A percentile compares a stretch with the other conserved stretches of the same genome.
phyloP scores from a whole-genome alignment of 129 eudicot genomes.

The Pulicaria dysenterica region DNA sequence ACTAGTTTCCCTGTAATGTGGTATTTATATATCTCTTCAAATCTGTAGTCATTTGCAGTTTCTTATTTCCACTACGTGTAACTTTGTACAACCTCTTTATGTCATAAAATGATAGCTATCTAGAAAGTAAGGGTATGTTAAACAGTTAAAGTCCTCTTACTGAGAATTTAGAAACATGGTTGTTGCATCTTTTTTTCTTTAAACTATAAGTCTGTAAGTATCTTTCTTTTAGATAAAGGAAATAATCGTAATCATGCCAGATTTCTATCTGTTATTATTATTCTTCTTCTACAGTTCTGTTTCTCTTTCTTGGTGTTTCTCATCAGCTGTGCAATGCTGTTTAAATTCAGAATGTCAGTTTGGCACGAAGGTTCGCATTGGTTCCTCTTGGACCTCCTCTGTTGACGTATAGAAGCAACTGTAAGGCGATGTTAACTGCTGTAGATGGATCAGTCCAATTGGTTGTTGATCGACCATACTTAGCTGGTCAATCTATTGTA shows the following conservation, averaged over 20 bases:
- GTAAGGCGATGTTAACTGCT: slow-evolving; percentile 96
- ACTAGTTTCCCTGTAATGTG: not conserved
- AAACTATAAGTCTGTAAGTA: not conserved
- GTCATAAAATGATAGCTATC: slow-evolving; percentile 16
- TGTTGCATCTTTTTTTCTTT: not conserved
- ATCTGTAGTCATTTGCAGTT: not conserved
- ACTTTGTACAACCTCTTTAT: slow-evolving; percentile 1
- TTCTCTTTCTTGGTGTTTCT: slow-evolving; percentile 1
- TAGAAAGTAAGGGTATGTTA: slow-evolving; percentile 9
- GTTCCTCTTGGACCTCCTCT: slow-evolving; percentile 99
- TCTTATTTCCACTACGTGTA: not conserved
- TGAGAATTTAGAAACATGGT: not conserved
- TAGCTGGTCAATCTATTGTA: slow-evolving; percentile 81
- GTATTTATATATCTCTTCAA: not conserved
- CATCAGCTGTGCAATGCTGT: slow-evolving; percentile 21
- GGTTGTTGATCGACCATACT: slow-evolving; percentile 90
- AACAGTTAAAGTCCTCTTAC: slow-evolving; percentile 1
- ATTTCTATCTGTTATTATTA: slow-evolving; percentile 15
- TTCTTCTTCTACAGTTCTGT: slow-evolving; percentile 15
- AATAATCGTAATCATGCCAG: slow-evolving; percentile 8
- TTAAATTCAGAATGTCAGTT: slow-evolving; percentile 77
- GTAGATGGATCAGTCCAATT: slow-evolving; percentile 85
- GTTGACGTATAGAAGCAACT: slow-evolving; percentile 83
- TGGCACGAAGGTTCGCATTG: slow-evolving; percentile 98
- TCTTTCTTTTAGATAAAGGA: not conserved